Base-by-base conservation (phyloP, 176 grass and related monocot genomes). In the Oryza rufipogon region DNA sequence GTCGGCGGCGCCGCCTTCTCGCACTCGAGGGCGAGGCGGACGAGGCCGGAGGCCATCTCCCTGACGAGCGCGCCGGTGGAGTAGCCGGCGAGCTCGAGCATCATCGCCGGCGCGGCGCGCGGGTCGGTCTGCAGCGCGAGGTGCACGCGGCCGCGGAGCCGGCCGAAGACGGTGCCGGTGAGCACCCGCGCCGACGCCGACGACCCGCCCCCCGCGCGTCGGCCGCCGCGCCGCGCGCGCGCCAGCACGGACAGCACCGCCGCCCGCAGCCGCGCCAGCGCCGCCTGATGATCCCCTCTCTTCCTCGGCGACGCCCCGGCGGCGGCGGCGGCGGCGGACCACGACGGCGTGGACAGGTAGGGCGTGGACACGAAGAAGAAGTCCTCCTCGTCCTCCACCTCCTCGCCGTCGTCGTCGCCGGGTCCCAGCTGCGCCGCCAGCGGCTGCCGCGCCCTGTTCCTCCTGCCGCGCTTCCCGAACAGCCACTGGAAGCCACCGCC, bases 1-100 rank as follows among this genome's bases (percentile, higher is more conserved):
- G 51, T 67, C 5, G 47, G 22, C 0, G 73, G 20, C 0, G 73
- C 12, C 19, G 64, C 9, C 61, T 79, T 82, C 56, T 94, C 88
- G 83, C 94, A 97, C 83, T 94, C 92, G 34, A 97, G 90, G 4
- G 94, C 92, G 68, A 97, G 88, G 45, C 94, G 82, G 22, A 94
- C 94, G 54, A 94, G 92, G 20, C 94, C 94, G 7, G 94, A 97
- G 19, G 94, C 81, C 94, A 97, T 97, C 92, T 97, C 94, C 52
- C 86, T 68, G 64, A 97, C 94, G 51, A 97, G 94, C 4, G 90
- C 85, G 83, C 74, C 89, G 19, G 94, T 97, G 36, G 87, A 85
- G 74, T 83, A 88, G 15, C 88, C 91, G 39, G 86, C 77, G 11
- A 97, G 88, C 90, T 97, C 94, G 6, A 97, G 42, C 69, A 97